phyloP scores from a whole-genome alignment of 345 rosid genomes.

The Eucalyptus camaldulensis region DNA sequence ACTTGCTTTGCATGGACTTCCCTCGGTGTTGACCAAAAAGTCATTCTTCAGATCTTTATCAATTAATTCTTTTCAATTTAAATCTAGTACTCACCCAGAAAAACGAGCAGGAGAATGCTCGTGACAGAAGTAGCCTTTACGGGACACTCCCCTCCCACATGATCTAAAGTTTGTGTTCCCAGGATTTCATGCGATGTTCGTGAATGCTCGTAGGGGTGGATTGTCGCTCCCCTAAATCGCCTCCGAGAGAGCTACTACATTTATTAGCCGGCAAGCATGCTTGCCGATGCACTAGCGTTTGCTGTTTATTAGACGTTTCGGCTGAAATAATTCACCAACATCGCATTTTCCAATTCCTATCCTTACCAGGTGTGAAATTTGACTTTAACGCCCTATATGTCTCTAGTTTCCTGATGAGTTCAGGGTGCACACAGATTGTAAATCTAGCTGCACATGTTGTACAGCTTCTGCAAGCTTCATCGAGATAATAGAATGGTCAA shows the following conservation, averaged over 20 bases:
- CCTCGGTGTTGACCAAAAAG: background rate
- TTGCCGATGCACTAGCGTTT: background rate
- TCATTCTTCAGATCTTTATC: background rate
- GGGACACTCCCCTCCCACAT: background rate
- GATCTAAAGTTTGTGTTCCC: background rate
- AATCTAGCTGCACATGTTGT: background rate
- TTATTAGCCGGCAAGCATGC: background rate
- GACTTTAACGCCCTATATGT: background rate
- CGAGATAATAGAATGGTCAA: background rate
- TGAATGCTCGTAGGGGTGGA: background rate
- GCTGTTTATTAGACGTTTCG: background rate
- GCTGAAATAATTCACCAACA: background rate
- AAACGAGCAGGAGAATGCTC: too few species aligned
- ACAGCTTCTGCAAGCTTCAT: background rate
- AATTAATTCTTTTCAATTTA: too few species aligned
- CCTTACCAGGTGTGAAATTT: background rate
- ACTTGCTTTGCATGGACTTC: background rate
- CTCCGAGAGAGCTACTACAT: background rate
- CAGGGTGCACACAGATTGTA: background rate
- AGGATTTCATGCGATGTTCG: background rate
- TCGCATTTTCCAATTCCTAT: background rate
- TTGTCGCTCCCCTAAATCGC: background rate
- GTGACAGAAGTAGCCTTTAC: too few species aligned
- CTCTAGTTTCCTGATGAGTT: background rate
- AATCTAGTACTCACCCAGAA: too few species aligned